These are phyloP conservation scores for Plasmodium adleri DNA, from an alignment of 169 alveolate genomes.

Conservation along the genomic window DNA sequence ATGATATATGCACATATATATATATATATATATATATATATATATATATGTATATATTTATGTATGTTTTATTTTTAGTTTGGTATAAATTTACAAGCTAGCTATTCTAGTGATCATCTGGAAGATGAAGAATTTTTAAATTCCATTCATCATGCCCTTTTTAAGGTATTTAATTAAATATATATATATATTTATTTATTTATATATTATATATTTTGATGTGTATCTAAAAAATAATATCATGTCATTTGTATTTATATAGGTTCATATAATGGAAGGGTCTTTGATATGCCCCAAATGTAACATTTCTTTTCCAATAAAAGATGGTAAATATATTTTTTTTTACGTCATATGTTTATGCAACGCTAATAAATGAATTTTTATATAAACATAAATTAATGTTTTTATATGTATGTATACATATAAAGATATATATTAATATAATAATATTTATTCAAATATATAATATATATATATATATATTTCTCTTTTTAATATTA, in stretches of 20 bases:
- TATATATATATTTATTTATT: background rate
- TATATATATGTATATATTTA: background rate
- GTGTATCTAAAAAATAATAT: background rate
- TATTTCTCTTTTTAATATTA: background rate
- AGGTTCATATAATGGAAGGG: conserved; percentile 85
- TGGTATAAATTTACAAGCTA: conserved; percentile 79
- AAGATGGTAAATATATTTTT: conserved; percentile 78
- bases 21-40: background rate
- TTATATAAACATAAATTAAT: background rate
- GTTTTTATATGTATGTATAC: conserved; percentile 6
- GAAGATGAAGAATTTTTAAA: conserved; percentile 80
- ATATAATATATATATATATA: background rate
- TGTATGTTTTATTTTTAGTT: conserved; percentile 48
- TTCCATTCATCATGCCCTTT: conserved; percentile 82
- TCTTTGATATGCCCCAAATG: conserved; percentile 83
- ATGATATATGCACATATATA: background rate
- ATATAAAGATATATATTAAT: conserved; percentile 6
- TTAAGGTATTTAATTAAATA: conserved; percentile 76
- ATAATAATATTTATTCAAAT: background rate
- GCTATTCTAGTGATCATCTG: conserved; percentile 77
- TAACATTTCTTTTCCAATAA: conserved; percentile 78
- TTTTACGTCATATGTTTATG: background rate
- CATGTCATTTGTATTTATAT: conserved; percentile 21
- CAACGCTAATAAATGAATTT: background rate
- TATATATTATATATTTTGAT: background rate